Evolutionary conservation across 2,329 filamentous ascomycete species (phyloP), one percentile per base, ranked within the genome.

Genomic region (Monilinia vaccinii-corymbosi): DNA sequence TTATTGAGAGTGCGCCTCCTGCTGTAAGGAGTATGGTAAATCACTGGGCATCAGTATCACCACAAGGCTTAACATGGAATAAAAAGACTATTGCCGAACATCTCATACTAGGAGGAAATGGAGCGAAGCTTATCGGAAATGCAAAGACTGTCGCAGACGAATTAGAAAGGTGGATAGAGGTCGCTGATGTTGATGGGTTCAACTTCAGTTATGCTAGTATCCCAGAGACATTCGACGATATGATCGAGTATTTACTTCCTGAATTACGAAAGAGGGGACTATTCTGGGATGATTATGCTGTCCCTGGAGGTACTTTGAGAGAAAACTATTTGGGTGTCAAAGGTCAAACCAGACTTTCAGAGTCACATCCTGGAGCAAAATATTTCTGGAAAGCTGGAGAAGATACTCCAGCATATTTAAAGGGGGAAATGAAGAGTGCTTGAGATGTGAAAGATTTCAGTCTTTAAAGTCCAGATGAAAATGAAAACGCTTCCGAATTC

Each of bases 171-270:
- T 68, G 67, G 67, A 61, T 61, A 10, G 63, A 66, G 28, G 64
- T 68, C 23, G 62, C 64, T 34, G 66, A 69, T 61, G 62, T 69
- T 25, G 67, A 69, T 61, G 66, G 67, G 5, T 69, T 68, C 31
- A 69, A 69, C 60, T 56, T 69, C 28, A 67, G 63, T 58, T 69
- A 65, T 59, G 66, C 66, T 28, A 64, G 61, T n/a, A 85, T 85
- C 66, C 86, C 85, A 0, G 79, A 82, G 60, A 84, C 83, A 0
- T 89, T 88, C 73, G 80, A 84, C 61, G 86, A 89, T 64, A 82
- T 89, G 14, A 79, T 84, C 45, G 82, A 88, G 31, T 75, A 86
- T 1, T 71, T 89, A 8, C 69, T 89, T 1, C 86, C 86, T 0
- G 86, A 88, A 65, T 74, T 89, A 21, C 78, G 77, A 32, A 74